These are phyloP conservation scores for Oidium heveae DNA, from an alignment of 2,329 filamentous ascomycete genomes.

Conservation along the genomic window DNA sequence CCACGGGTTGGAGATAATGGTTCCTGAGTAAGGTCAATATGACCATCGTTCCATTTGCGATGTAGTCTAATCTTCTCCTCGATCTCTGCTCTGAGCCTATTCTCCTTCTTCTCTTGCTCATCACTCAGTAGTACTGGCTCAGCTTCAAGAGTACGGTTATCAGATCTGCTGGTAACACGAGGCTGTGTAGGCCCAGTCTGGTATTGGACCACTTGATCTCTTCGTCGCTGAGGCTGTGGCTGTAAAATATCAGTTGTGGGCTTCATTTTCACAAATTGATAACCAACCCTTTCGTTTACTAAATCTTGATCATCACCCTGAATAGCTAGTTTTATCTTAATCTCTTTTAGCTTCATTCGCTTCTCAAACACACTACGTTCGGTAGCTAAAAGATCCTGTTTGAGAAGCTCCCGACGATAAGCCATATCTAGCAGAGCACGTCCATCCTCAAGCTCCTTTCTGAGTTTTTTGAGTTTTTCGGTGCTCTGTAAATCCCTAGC, in stretches of 20 bases:
- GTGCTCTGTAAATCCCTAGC: constrained; percentile 81
- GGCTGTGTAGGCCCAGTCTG: constrained; percentile 29
- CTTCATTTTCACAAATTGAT: constrained; percentile 3
- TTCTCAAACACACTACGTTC: constrained; percentile 67
- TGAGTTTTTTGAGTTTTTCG: constrained; percentile 79
- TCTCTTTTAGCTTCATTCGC: constrained; percentile 57
- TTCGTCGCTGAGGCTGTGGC: constrained; percentile 44
- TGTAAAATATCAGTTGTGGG: constrained; percentile 5
- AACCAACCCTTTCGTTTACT: constrained; percentile 68
- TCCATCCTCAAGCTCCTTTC: constrained; percentile 74
- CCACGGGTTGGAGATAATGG: constrained; percentile 60
- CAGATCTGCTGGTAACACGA: constrained; percentile 44
- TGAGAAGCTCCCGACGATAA: constrained; percentile 53
- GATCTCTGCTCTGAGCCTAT: constrained; percentile 56
- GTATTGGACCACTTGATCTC: constrained; percentile 27
- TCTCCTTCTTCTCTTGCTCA: constrained; percentile 56
- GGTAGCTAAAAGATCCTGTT: constrained; percentile 48
- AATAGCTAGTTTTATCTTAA: constrained; percentile 71
- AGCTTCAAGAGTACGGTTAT: constrained; percentile 47
- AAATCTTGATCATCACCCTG: constrained; percentile 85
- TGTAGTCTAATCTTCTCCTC: constrained; percentile 74
- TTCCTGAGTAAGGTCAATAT: constrained; percentile 65
- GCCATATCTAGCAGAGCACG: constrained; percentile 57
- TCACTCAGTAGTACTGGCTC: constrained; percentile 60
- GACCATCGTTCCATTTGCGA: constrained; percentile 72